Evolutionary conservation across 352 stramenopile genomes (phyloP), one percentile per base, ranked within the genome.

Genomic region (Phytophthora citrophthora): DNA sequence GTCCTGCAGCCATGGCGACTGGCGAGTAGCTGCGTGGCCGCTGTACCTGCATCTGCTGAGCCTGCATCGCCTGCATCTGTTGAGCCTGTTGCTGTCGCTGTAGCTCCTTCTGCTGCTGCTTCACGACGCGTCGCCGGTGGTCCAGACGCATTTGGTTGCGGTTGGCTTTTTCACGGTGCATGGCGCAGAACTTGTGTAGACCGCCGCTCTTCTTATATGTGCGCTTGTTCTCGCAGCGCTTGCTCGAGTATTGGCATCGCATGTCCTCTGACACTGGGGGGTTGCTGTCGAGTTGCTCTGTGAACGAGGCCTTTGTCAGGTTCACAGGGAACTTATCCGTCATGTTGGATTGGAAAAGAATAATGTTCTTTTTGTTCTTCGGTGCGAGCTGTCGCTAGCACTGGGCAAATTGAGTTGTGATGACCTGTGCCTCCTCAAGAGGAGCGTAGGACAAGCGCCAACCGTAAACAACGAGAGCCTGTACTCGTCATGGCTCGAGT

Each of bases 201-300:
- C 77, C 73, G 20, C 83, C 83, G 34, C 78, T 90, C 53, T 81
- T 85, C 66, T 91, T 90, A 54, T 79, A 49, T 0, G 78, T 83
- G 44, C 83, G 83, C 29, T 75, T 43, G 43, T 81, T 77, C 44
- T 77, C 68, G 66, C 83, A 93, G 23, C 77, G 70, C 53, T 93
- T 93, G 70, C 77, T 87, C 26, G 83, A 81, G 64, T 93, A 93
- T 44, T 86, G 74, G 60, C 83, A 92, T n/a, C 70, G 78, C 52
- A 80, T 45, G 27, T 74, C 61, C 39, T 83, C 77, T 9, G 76
- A 46, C 4, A 81, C 62, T 23, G 55, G 26, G 5, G 43, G n/a
- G 18, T 8, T 45, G 31, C 20, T 53, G 60, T 27, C 49, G 24
- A 71, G 38, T 10, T 71, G 39, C n/a, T 58, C 49, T 11, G 36